Evolutionary conservation across 129 eudicot species (phyloP), one percentile per base, ranked within the genome.

Genomic region (Pulicaria dysenterica): DNA sequence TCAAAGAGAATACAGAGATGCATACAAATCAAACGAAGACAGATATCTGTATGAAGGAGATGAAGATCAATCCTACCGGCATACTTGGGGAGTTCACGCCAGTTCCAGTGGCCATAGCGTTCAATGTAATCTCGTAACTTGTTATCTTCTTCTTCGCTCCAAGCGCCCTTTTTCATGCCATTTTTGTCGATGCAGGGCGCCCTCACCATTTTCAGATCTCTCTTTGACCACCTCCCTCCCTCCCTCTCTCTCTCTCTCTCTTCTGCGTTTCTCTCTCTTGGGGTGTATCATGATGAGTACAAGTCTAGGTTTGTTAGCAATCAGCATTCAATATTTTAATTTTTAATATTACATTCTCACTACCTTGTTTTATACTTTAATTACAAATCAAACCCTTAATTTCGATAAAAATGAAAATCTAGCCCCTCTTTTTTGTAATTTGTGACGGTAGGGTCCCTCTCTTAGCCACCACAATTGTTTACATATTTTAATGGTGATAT

Each of bases 51-150:
- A 17, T 7, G 34, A 24, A 73, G 34, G 51, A 3, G 24, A 15
- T 7, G 47, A 4, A 19, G 34, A 72, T 11, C 36, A 55, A 47
- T 46, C n/a, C 8, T 79, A 73, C 83, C 83, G 50, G 83, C 83
- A 58, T 79, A 79, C 47, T 73, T 79, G 16, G 83, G 83, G 6
- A 79, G 83, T 50, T 79, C 82, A 51, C 83, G 83, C 83, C 83
- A 79, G 60, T 79, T 79, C 78, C 79, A 72, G 79, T 79, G 83
- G 48, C 83, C 83, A 7, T 73, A 79, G 4, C 69, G 79, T n/a
- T 72, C 64, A 40, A 79, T 73, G 42, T 79, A 79, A 64, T 73
- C 69, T 39, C 83, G 76, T 42, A 79, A 17, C 70, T 73, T 79
- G 6, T 57, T 73, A 58, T 79, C 83, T 79, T 79, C 83, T 45